These are phyloP conservation scores for Pichia kluyveri DNA, from an alignment of 805 yeast species.

Conservation along the genomic window DNA sequence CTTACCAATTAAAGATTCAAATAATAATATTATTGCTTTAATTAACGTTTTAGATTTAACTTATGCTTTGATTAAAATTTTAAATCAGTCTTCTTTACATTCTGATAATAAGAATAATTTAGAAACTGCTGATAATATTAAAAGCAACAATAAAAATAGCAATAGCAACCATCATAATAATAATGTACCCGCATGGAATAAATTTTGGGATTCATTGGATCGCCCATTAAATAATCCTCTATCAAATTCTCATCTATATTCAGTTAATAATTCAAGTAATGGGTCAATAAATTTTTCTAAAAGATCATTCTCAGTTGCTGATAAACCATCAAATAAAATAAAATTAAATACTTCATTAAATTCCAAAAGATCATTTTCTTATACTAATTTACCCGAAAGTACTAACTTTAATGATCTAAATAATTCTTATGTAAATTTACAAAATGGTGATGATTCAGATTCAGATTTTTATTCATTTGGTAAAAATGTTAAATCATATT, in stretches of 20 bases:
- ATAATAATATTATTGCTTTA: constrained; percentile 29
- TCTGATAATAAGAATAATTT: background rate
- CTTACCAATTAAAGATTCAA: constrained; percentile 30
- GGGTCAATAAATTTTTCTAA: background rate
- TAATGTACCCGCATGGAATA: constrained; percentile 25
- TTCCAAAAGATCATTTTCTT: constrained; percentile 8
- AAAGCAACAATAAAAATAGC: background rate
- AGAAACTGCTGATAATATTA: background rate
- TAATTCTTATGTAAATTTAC: too few relatives aligned
- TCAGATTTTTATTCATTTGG: too few relatives aligned
- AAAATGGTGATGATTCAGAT: too few relatives aligned
- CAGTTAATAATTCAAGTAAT: background rate
- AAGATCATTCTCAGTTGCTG: background rate
- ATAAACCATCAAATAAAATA: background rate
- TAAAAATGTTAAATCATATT: too few relatives aligned
- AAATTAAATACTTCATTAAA: too few relatives aligned
- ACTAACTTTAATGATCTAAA: too few relatives aligned
- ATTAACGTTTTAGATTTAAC: constrained; percentile 37
- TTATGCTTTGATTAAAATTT: constrained; percentile 29
- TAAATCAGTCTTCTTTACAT: constrained; percentile 26
- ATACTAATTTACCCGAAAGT: constrained; percentile 5
- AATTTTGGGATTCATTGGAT: constrained; percentile 25
- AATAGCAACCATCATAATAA: background rate
- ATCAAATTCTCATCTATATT: background rate
- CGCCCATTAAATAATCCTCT: constrained; percentile 15